Base-by-base conservation (phyloP, 202 grass and related monocot genomes). In the Panicum hallii region DNA sequence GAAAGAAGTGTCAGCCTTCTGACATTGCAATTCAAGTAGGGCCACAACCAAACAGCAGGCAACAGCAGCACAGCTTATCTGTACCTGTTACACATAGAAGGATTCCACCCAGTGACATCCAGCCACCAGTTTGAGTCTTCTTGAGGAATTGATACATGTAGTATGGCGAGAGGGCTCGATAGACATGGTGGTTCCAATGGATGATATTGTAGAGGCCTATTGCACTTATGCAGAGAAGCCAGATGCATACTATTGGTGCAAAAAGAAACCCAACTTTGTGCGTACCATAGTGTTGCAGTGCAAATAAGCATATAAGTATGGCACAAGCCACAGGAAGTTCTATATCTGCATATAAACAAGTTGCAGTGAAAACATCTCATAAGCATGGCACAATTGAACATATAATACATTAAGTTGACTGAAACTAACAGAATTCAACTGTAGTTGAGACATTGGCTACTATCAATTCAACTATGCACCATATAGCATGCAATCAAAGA, bases 51-150 rank as follows among this genome's bases (percentile, higher is more conserved):
- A 76, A 75, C 12, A 79, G 57, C 73, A 79, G 45, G 67, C 50
- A 79, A 63, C 5, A 73, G n/a, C 30, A 20, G 9, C 40, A 46
- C 38, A 55, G 41, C 42, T 44, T 90, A 70, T 72, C 36, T 28
- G 54, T 92, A 99, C 96, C 96, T 82, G 96, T 99, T 47, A 99
- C 94, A 82, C 96, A 99, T 32, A 99, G 90, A 85, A 99, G 91
- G 62, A 99, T 95, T 63, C 96, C 96, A 69, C 96, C 96, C 32
- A 99, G 72, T 63, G 93, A 96, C 93, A 96, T 91, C 96, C 96
- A 99, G 34, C 96, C 96, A 22, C 93, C 93, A 67, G 81, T 83
- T 48, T 67, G 74, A 26, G 96, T 99, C 67, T 99, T 99, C 90
- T 86, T 96, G 80, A 99, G 81, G 60, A 99, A 99, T 36, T 90